phyloP scores from a whole-genome alignment of 768 basidiomycete species.

The Galerina sulciceps region DNA sequence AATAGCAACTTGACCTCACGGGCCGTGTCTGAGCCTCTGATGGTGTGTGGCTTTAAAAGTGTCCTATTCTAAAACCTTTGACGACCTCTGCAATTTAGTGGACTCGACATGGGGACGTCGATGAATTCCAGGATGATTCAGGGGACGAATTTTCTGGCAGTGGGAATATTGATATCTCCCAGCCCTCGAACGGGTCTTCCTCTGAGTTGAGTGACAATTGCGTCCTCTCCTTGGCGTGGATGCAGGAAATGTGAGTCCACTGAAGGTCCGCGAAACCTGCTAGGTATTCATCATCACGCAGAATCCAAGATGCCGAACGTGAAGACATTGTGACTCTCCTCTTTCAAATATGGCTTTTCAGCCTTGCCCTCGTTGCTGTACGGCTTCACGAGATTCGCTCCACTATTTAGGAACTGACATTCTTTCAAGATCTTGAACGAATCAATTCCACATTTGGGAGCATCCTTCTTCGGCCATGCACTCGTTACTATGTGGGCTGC shows the following conservation, averaged over 20 bases:
- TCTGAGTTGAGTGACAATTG: slow-evolving; percentile 30
- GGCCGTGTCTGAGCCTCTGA: not conserved
- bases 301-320: slow-evolving; percentile 43
- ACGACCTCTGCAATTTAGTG: not conserved
- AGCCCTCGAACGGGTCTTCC: not conserved
- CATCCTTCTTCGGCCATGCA: slow-evolving; percentile 48
- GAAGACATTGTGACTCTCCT: slow-evolving; percentile 51
- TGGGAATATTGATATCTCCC: not conserved
- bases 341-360: slow-evolving; percentile 53
- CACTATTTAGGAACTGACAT: not conserved
- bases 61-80: not conserved
- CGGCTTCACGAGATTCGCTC: slow-evolving; percentile 12
- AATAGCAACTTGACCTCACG: not conserved
- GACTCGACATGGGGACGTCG: slow-evolving; percentile 8
- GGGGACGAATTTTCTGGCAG: not conserved
- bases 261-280: not conserved
- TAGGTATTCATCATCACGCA: slow-evolving; percentile 13
- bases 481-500: slow-evolving; percentile 52
- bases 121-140: not conserved
- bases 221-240: slow-evolving; percentile 47
- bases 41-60: not conserved
- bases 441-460: slow-evolving; percentile 55
- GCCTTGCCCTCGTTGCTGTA: slow-evolving; percentile 50
- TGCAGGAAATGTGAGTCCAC: slow-evolving; percentile 45
- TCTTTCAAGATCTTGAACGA: slow-evolving; percentile 48